Evolutionary conservation across 1,284 basidiomycete species (phyloP), one percentile per base, ranked within the genome.

Genomic region (Boletellus deceptivus): DNA sequence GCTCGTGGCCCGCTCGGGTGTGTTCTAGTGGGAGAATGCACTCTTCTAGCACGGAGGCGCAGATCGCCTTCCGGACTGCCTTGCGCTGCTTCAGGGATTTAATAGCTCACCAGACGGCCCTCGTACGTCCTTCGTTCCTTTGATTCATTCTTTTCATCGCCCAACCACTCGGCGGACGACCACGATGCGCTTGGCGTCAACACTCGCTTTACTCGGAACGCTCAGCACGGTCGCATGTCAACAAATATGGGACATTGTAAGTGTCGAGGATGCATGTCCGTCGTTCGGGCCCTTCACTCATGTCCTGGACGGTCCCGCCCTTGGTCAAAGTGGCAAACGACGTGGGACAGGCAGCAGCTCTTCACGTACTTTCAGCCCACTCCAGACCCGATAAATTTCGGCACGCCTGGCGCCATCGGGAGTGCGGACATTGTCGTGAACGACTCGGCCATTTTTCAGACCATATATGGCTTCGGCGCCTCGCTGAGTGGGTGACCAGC

Each of bases 251-350:
- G 68, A 72, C 37, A 58, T 68, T 13, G 68, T 71, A 50, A 49
- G 68, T 59, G 6, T 34, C 24, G 0, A 31, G 16, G 5, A 34
- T n/a, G 7, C n/a, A 7, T 14, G 20, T 55, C 8, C 37, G 10
- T 42, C 34, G 4, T 13, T 27, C 27, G 13, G 0, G 18, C n/a
- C 16, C 11, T 16, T 52, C 16, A 33, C 48, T 65, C 48, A 53
- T 22, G 3, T 35, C 33, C 17, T 29, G 34, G 14, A 5, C 22
- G 18, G 27, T 40, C 37, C 34, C 50, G 8, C 4, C 24, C 42
- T 54, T 22, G 14, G 25, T 18, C 18, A 48, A 56, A 84, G 82
- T 83, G 78, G 77, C 77, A 82, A 70, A 83, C 82, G 24, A 84
- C 79, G 10, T 83, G 82, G 82, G 77, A 84, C 57, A 70, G 73